Evolutionary conservation across 2,329 filamentous ascomycete genomes (phyloP), one percentile per base, ranked within the genome.

Genomic region (Polytolypa hystricis): DNA sequence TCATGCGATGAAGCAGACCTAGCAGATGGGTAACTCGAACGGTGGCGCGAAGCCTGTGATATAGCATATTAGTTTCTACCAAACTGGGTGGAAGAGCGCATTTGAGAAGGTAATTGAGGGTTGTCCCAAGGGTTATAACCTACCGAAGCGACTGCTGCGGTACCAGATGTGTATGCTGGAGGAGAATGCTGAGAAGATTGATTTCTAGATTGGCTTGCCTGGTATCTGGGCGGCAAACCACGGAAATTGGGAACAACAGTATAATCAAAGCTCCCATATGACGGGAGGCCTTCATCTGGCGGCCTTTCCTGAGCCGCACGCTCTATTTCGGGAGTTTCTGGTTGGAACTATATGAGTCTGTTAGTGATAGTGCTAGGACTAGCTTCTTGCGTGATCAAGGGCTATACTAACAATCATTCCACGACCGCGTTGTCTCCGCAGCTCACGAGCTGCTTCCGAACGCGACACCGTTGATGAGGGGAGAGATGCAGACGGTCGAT

Each of bases 401-500:
- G 7, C n/a, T 11, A 26, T 5, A 42, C 46, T 21, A 42, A 48
- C 46, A 33, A 40, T 39, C 36, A 42, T 39, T 11, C 40, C 44
- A 21, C 39, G 37, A 11, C 36, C 30, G 20, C 46, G 28, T 10
- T 41, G 40, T 36, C 50, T 41, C 30, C 46, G 37, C 3, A 42
- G 18, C 20, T 46, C 42, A n/a, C 40, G 25, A 15, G 38, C 26
- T 29, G 42, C 26, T 30, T 43, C 33, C 31, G 41, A 27, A 17
- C 28, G n/a, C 10, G 18, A 14, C 18, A 37, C 33, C 10, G 38
- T 19, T 14, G 37, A 21, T 14, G 42, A 35, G 11, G 35, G 30
- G 4, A 35, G 23, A 17, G 42, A 42, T 20, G 35, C 27, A 19
- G 34, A 38, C 19, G 48, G 36, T 26, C 51, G 48, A 38, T 54